These are phyloP conservation scores for Fraxinus anomala DNA, from an alignment of 257 asterid genomes.

Conservation along the genomic window DNA sequence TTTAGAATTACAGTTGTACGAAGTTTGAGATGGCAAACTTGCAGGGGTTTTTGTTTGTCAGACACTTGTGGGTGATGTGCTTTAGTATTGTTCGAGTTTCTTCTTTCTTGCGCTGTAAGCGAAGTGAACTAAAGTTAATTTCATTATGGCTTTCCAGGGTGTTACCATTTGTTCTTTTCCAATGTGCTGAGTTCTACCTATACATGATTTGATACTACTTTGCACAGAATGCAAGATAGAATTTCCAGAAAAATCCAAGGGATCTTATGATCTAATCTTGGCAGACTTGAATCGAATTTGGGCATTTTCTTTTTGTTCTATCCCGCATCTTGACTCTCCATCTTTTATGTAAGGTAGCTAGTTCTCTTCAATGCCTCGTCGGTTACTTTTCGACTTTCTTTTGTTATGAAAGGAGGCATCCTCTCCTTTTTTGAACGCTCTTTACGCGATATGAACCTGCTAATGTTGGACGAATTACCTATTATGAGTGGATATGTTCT, in stretches of 20 bases:
- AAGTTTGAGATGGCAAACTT: background rate
- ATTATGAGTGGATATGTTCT: background rate
- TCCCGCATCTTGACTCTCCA: background rate
- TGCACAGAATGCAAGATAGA: too few relatives aligned
- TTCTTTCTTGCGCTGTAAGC: background rate
- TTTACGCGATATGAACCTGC: background rate
- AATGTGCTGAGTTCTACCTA: background rate
- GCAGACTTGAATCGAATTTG: too few relatives aligned
- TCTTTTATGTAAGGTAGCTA: too few relatives aligned
- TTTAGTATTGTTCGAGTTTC: background rate
- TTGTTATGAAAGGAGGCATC: background rate
- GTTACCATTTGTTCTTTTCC: background rate
- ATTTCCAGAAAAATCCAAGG: too few relatives aligned
- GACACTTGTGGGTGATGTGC: background rate
- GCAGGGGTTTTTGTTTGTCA: background rate
- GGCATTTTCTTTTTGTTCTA: too few relatives aligned
- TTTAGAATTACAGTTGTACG: conserved; percentile 26
- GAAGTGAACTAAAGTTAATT: background rate
- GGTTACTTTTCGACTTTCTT: too few relatives aligned
- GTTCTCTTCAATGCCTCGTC: too few relatives aligned
- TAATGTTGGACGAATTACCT: background rate
- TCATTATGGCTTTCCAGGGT: background rate
- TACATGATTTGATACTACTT: too few relatives aligned
- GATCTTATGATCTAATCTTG: too few relatives aligned
- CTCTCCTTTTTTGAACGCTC: background rate